These are phyloP conservation scores for Suillus tomentosus DNA, from an alignment of 768 basidiomycete species.

Conservation along the genomic window DNA sequence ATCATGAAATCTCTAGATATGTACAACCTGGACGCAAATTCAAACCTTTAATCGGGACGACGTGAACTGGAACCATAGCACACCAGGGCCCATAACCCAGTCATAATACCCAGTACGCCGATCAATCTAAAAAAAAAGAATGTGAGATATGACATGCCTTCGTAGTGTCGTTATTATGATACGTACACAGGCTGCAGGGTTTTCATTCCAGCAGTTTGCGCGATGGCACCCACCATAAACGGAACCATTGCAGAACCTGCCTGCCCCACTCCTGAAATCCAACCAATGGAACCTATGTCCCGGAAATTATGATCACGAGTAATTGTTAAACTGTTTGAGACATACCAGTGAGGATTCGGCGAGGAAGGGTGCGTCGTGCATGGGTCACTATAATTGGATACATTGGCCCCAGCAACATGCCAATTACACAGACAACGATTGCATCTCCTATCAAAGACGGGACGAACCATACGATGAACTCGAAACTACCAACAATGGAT, in stretches of 20 bases:
- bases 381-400: constrained; percentile 69
- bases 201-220: constrained; percentile 56
- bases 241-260: constrained; percentile 73
- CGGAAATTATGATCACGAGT: too few relatives aligned
- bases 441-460: constrained; percentile 55
- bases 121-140: constrained; percentile 15
- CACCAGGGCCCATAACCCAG: constrained; percentile 36
- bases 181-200: constrained; percentile 40
- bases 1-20: too few relatives aligned
- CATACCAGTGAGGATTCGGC: constrained; percentile 59
- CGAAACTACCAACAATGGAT: constrained; percentile 42
- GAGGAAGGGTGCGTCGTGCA: constrained; percentile 65
- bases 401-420: constrained; percentile 54
- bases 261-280: constrained; percentile 70
- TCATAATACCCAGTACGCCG: constrained; percentile 37
- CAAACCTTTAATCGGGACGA: constrained; percentile 7
- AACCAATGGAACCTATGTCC: constrained; percentile 55
- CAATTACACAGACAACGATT: constrained; percentile 56
- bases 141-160: background rate
- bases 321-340: background rate
- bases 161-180: background rate
- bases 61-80: constrained; percentile 21
- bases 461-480: constrained; percentile 60
- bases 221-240: constrained; percentile 71
- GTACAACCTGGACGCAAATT: background rate